These are phyloP conservation scores for Thalassiosira mediterranea DNA, from an alignment of 352 stramenopile species.

Conservation along the genomic window DNA sequence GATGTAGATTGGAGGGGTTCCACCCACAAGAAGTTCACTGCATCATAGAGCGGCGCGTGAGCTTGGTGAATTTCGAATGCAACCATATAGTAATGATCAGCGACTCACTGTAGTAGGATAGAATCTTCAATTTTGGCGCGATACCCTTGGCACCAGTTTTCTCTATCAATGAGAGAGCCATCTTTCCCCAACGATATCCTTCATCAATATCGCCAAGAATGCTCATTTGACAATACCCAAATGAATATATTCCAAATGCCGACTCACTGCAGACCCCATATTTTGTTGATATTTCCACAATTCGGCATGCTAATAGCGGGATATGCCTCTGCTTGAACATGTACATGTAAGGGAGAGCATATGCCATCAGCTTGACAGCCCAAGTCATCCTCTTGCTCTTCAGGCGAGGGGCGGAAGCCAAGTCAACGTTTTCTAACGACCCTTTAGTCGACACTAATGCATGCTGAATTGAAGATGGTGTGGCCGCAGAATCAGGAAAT, in stretches of 20 bases:
- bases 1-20: slow-evolving; percentile 31
- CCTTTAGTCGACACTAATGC: slow-evolving; percentile 20
- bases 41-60: slow-evolving; percentile 4
- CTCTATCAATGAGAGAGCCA: slow-evolving; percentile 4
- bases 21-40: slow-evolving; percentile 16
- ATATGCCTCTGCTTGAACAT: not conserved
- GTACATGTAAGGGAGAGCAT: not conserved
- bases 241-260: not conserved
- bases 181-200: slow-evolving; percentile 4
- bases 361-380: not conserved
- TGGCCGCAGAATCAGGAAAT: slow-evolving; percentile 14
- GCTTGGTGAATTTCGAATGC: too few species aligned
- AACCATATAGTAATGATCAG: too few species aligned
- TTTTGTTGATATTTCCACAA: slow-evolving; percentile 10
- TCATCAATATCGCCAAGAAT: slow-evolving; percentile 24
- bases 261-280: not conserved
- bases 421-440: slow-evolving; percentile 11
- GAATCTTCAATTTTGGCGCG: too few species aligned
- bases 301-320: slow-evolving; percentile 17
- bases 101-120: too few species aligned
- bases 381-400: not conserved
- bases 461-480: slow-evolving; percentile 4
- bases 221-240: too few species aligned
- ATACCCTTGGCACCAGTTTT: not conserved
- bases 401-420: slow-evolving; percentile 9